Base-by-base conservation (phyloP, 2,329 filamentous ascomycete species). In the Nigrospora sphaerica region DNA sequence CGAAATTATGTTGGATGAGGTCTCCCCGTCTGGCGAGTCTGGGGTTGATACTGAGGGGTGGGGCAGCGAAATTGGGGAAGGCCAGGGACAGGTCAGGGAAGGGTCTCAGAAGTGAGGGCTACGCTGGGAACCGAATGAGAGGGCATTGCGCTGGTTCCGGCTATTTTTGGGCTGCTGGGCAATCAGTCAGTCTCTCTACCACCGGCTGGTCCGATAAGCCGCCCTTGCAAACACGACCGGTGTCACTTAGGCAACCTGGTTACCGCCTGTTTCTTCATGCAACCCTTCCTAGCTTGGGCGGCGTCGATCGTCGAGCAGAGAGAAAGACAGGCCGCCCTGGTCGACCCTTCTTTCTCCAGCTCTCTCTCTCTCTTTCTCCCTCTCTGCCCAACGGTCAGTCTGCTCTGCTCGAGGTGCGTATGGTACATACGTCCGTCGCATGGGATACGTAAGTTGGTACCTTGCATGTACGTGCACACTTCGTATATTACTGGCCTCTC, bases 41-140 rank as follows among this genome's bases (percentile, higher is more conserved):
- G 40, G 40, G 40, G 40, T 42, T 34, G 40, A 42, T 33, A 42
- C 32, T 32, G 31, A 42, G 40, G 32, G 40, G 23, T 32, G 9
- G 34, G 32, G 40, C 34, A 19, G 18, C 35, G 33, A 44, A 37
- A 44, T 44, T 44, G 42, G 42, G 42, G 42, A 37, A 37, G 17
- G 28, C 13, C 32, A 44, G 35, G 42, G 32, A 42, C 32, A 31
- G 40, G 32, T 42, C 40, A 23, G 32, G 40, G 40, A 42, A 34
- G 31, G 40, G 23, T 28, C 23, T 28, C 23, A 28, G 23, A 31
- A 32, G n/a, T 42, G 23, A 10, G 7, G 10, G 23, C 23, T 31
- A 42, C 5, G 19, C 31, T 14, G 40, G 40, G 31, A 33, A 23
- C 39, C 16, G 18, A 34, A 14, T 12, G 17, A 16, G 19, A 32